A percentile compares a stretch with the other conserved stretches of the same genome.
Evolutionary conservation across 2,329 filamentous ascomycete genomes (phyloP).

Genomic region (Exserohilum rostratum): DNA sequence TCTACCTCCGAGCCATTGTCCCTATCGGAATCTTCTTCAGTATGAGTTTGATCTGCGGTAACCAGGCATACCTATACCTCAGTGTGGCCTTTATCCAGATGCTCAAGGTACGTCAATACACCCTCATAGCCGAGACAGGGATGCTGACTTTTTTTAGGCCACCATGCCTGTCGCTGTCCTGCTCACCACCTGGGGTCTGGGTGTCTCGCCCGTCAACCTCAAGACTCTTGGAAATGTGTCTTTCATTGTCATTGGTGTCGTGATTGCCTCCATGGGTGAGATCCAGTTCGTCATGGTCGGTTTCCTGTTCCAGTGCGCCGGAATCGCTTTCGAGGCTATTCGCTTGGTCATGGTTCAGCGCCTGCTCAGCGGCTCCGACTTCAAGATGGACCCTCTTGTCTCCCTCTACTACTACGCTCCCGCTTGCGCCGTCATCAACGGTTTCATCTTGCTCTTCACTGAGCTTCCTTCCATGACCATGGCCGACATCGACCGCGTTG

Average conservation of each 20-base stretch:
- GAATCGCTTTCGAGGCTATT: conserved; percentile 81
- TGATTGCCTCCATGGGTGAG: conserved; percentile 94
- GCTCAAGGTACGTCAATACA: conserved; percentile 76
- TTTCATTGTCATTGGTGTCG: conserved; percentile 90
- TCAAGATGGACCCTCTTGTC: conserved; percentile 90
- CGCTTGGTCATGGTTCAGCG: conserved; percentile 85
- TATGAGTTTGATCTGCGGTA: conserved; percentile 93
- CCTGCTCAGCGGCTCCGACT: conserved; percentile 79
- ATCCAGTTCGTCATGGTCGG: conserved; percentile 87
- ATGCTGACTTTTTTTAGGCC: conserved; percentile 61
- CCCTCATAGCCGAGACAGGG: background rate
- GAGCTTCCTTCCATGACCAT: conserved; percentile 74
- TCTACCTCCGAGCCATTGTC: conserved; percentile 91
- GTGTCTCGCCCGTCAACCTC: conserved; percentile 81
- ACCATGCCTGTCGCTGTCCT: conserved; percentile 94
- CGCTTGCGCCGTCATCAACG: conserved; percentile 82
- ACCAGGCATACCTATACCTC: conserved; percentile 93
- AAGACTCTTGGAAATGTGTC: conserved; percentile 92
- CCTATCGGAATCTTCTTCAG: conserved; percentile 97
- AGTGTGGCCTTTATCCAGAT: conserved; percentile 98
- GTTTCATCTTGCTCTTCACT: conserved; percentile 72
- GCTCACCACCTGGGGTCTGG: conserved; percentile 84
- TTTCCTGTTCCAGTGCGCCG: conserved; percentile 78
- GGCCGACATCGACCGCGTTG: conserved; percentile 74
- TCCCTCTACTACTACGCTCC: conserved; percentile 91